Evolutionary conservation across 768 basidiomycete genomes (phyloP), one percentile per base, ranked within the genome.

Genomic region (Pisolithus sp.): DNA sequence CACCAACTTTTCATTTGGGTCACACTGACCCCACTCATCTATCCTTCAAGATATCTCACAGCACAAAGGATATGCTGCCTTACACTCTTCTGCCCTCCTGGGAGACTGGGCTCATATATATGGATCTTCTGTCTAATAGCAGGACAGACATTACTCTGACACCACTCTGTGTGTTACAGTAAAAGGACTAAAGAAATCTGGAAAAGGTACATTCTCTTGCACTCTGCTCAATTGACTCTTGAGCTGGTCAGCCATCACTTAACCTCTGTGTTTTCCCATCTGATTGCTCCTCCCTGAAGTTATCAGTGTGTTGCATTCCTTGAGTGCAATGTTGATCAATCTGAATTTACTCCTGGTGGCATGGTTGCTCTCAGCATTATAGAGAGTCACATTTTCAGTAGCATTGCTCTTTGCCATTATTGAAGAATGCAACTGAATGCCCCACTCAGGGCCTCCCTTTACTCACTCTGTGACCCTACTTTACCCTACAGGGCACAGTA

Each of bases 291-390:
- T 48, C 34, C 20, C 21, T 21, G 2, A 30, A 91, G 87, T 26
- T 90, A 89, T 69, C 73, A 74, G 21, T 76, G 76, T 17, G 91
- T 97, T 3, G 94, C 93, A 0, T 96, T 81, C 64, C 76, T 99
- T 7, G 95, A 98, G 64, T 90, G 89, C 53, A 95, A 99, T 68
- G 59, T 90, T 3, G 95, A 94, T 17, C 95, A 99, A 68, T 87
- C 92, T 4, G 94, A 97, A 67, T 95, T 97, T 63, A 86, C 87
- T 1, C 85, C 90, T 1, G 84, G 83, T 0, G 95, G 93, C 0
- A 78, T 90, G 70, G 86, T 96, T 12, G 79, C 90, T 0, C 69
- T 99, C 26, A 86, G 83, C 63, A 57, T 95, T 1, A 57, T 96
- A 17, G 80, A 84, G 8, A 62, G 63, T 2, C 83, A 82, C n/a